Conservation (phyloP, 352 stramenopile genomes). For the Phytophthora ohioensis region DNA sequence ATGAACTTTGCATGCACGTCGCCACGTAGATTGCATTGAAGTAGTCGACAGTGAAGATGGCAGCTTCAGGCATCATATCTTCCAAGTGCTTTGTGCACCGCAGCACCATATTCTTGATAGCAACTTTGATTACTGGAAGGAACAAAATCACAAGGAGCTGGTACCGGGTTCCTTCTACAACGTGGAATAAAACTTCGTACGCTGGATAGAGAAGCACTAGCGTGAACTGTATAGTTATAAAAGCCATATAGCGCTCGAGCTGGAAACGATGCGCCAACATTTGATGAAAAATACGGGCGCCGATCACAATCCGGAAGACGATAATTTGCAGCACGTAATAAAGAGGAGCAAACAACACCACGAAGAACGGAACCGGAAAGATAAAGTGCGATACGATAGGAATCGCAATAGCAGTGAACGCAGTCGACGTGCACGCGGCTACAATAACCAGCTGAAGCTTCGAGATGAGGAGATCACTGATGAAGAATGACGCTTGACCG, state of each 20-base stretch:
- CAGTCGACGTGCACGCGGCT: not conserved
- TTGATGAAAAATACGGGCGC: not conserved
- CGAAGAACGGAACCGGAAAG: slow-evolving; percentile 6
- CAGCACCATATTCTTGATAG: slow-evolving; percentile 24
- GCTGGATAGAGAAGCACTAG: slow-evolving; percentile 18
- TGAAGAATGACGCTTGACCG: slow-evolving; percentile 3
- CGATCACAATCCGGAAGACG: slow-evolving; percentile 3
- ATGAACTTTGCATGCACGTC: slow-evolving; percentile 19
- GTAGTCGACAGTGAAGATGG: slow-evolving; percentile 30
- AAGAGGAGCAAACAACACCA: not conserved
- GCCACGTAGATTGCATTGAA: slow-evolving; percentile 35
- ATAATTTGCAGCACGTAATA: slow-evolving; percentile 11
- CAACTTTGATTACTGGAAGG: slow-evolving; percentile 33
- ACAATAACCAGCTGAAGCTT: slow-evolving; percentile 1
- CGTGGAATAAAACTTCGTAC: slow-evolving; percentile 13
- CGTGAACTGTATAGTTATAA: slow-evolving; percentile 7
- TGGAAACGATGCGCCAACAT: slow-evolving; percentile 4
- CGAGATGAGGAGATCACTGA: not conserved
- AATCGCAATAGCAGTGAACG: slow-evolving; percentile 4
- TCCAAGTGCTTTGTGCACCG: slow-evolving; percentile 14
- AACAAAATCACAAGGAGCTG: slow-evolving; percentile 15
- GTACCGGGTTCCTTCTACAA: not conserved
- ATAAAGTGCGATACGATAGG: slow-evolving; percentile 4
- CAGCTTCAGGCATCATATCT: slow-evolving; percentile 21
- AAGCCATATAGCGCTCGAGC: slow-evolving; percentile 3